phyloP scores from a whole-genome alignment of 2,329 filamentous ascomycete genomes.

The Aplosporella prunicola region DNA sequence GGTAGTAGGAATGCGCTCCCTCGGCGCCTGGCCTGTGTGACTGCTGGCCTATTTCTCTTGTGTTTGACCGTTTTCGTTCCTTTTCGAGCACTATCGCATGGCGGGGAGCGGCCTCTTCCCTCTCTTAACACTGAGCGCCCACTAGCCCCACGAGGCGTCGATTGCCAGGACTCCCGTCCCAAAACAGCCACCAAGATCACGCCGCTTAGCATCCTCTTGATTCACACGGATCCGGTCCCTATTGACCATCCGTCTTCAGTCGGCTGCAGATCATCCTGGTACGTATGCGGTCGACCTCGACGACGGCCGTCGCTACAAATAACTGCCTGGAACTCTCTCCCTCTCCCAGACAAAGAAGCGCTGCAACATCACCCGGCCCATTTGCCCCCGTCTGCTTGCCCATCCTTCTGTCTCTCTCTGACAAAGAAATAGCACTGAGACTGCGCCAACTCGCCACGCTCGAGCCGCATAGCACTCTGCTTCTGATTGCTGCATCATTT shows the following conservation, averaged over 20 bases:
- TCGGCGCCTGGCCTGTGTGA: constrained; percentile 11
- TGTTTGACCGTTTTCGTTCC: constrained; percentile 12
- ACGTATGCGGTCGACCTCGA: constrained; percentile 27
- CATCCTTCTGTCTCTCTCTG: constrained; percentile 18
- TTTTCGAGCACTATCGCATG: constrained; percentile 10
- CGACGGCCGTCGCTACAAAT: constrained; percentile 29
- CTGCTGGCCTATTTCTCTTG: constrained; percentile 4
- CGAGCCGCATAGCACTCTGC: constrained; percentile 16
- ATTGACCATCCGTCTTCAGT: constrained; percentile 31
- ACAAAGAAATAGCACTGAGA: constrained; percentile 25
- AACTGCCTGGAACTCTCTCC: constrained; percentile 23
- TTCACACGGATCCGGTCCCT: constrained; percentile 28
- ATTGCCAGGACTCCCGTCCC: constrained; percentile 14
- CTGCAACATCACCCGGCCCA: constrained; percentile 17
- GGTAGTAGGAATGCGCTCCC: constrained; percentile 10
- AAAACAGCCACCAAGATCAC: constrained; percentile 25
- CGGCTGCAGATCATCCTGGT: constrained; percentile 21
- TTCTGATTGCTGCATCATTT: constrained; percentile 21
- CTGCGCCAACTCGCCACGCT: constrained; percentile 25
- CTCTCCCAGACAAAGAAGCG: constrained; percentile 27
- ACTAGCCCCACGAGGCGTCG: constrained; percentile 8
- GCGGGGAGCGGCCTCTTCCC: constrained; percentile 5
- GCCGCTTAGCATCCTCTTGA: constrained; percentile 24
- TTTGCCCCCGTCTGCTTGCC: constrained; percentile 21
- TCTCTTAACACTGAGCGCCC: constrained; percentile 5